A percentile compares a stretch with the other conserved stretches of the same genome.
Evolutionary conservation across 2,329 filamentous ascomycete species (phyloP).

Genomic region (Dactylellina cionopaga): DNA sequence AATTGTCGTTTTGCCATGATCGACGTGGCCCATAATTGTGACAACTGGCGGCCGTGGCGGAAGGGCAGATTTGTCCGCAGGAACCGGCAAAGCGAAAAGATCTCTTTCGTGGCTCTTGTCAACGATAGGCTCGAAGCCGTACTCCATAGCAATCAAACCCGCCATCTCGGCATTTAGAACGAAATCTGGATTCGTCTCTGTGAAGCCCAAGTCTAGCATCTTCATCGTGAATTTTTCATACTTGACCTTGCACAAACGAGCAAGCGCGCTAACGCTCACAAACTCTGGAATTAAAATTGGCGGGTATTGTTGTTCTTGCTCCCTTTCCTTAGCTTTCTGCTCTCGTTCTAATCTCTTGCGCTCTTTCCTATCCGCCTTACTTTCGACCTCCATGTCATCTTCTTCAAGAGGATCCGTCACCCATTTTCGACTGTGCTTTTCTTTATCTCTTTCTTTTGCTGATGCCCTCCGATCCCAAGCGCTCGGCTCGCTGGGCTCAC

Average conservation of each 20-base stretch:
- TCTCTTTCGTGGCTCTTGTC: conserved; percentile 75
- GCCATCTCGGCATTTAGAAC: conserved; percentile 91
- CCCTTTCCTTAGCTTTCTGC: conserved; percentile 60
- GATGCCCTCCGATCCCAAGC: conserved; percentile 33
- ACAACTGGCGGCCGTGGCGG: conserved; percentile 88
- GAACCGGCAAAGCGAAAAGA: conserved; percentile 74
- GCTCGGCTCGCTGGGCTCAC: conserved; percentile 19
- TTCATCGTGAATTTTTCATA: conserved; percentile 77
- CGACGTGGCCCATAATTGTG: conserved; percentile 99
- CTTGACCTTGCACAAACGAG: conserved; percentile 76
- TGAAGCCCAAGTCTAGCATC: conserved; percentile 86
- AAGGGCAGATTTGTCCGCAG: conserved; percentile 73
- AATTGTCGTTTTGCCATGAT: conserved; percentile 97
- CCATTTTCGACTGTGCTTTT: conserved; percentile 41
- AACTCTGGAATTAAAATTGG: conserved; percentile 86
- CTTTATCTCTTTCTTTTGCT: conserved; percentile 40
- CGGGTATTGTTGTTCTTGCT: conserved; percentile 64
- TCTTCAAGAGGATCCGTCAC: conserved; percentile 57
- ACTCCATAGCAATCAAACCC: conserved; percentile 88
- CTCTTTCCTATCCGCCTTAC: conserved; percentile 59
- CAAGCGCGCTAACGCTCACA: conserved; percentile 86
- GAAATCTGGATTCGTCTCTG: conserved; percentile 82
- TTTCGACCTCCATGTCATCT: conserved; percentile 58
- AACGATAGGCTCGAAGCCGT: conserved; percentile 86
- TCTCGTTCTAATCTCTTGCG: conserved; percentile 63